These are phyloP conservation scores for Jatropha curcas DNA, from an alignment of 345 rosid species.

Conservation along the genomic window DNA sequence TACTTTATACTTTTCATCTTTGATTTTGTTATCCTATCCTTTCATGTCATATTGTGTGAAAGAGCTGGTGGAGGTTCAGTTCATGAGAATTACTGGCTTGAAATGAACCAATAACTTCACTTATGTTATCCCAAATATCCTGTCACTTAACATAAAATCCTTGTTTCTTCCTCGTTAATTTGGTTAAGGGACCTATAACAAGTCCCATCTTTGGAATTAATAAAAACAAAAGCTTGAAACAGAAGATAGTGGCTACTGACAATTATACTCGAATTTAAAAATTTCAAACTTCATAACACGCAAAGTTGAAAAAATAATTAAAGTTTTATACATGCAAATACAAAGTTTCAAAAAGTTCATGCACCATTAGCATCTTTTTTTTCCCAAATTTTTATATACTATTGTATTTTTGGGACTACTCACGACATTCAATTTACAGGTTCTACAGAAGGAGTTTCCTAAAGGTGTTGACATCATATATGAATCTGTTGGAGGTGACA, in stretches of 20 bases:
- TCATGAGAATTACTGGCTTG: neutral
- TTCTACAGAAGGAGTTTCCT: constrained; percentile 76
- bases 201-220: too few relatives aligned
- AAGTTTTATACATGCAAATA: too few relatives aligned
- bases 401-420: neutral
- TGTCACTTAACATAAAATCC: neutral
- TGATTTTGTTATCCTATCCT: constrained; percentile 14
- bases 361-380: too few relatives aligned
- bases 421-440: constrained; percentile 42
- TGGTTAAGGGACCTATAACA: too few relatives aligned
- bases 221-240: too few relatives aligned
- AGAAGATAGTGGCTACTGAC: too few relatives aligned
- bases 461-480: constrained; percentile 81
- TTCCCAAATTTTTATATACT: neutral
- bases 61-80: neutral
- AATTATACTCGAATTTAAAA: too few relatives aligned
- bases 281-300: too few relatives aligned
- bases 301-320: too few relatives aligned
- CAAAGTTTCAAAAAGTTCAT: neutral
- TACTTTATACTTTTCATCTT: constrained; percentile 1
- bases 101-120: neutral
- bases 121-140: neutral
- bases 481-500: constrained; percentile 94
- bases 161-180: too few relatives aligned
- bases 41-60: neutral